Percentiles rank a stretch among this genome's conserved stretches.
phyloP scores from a whole-genome alignment of 1,284 basidiomycete species.

The Ustilago curta region DNA sequence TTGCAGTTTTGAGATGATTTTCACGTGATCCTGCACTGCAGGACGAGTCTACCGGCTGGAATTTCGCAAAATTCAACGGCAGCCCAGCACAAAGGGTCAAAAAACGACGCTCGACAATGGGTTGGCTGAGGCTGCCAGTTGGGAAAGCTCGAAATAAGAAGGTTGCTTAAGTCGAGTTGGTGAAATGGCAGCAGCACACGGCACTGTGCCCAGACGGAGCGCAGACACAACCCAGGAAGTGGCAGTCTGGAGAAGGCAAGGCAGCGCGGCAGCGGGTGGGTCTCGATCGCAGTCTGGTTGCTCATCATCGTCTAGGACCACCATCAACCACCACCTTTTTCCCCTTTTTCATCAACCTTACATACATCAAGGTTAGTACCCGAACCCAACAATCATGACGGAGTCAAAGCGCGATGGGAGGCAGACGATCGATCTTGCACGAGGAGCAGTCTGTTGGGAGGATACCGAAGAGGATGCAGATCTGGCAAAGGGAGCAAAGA shows the following conservation, averaged over 20 bases:
- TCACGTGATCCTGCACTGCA: conserved; percentile 1
- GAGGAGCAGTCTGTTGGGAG: conserved; percentile 1
- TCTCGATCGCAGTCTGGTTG: not conserved
- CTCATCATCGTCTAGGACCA: conserved; percentile 19
- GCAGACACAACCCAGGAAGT: not conserved
- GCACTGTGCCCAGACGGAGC: not conserved
- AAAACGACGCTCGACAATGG: not conserved
- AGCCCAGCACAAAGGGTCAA: not conserved
- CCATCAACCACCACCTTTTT: conserved; percentile 38
- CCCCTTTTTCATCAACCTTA: conserved; percentile 40
- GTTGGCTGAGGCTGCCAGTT: not conserved
- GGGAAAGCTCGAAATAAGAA: conserved; percentile 5
- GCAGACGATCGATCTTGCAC: not conserved
- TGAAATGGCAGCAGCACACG: not conserved
- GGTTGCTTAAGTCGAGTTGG: not conserved
- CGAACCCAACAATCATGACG: conserved; percentile 6
- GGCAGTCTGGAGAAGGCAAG: not conserved
- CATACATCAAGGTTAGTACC: conserved; percentile 46
- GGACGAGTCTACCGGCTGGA: not conserved
- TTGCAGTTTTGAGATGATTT: not conserved
- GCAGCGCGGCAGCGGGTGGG: not conserved
- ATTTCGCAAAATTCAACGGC: conserved; percentile 1
- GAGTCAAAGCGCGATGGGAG: conserved; percentile 2
- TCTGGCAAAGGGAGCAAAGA: not conserved
- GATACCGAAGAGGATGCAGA: not conserved